A percentile compares a stretch with the other conserved stretches of the same genome.
Evolutionary conservation across 495 filamentous ascomycete genomes (phyloP).

Genomic region (Umbilicaria muhlenbergii): DNA sequence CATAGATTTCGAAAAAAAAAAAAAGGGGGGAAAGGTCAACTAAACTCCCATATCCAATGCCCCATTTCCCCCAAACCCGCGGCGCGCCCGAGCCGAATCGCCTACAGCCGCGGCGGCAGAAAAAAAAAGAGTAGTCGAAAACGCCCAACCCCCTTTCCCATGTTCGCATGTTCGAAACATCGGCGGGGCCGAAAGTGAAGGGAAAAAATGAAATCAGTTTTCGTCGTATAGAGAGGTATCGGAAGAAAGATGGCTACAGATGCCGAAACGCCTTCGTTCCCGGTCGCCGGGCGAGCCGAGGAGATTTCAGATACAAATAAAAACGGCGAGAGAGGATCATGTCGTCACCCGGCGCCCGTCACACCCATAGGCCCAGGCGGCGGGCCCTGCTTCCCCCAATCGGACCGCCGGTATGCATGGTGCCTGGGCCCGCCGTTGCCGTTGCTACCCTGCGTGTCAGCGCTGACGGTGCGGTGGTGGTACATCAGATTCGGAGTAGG

Average conservation of each 20-base stretch:
- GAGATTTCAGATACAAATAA: background rate
- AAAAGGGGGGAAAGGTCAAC: background rate
- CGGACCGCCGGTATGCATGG: constrained; percentile 11
- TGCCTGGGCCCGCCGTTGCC: constrained; percentile 2
- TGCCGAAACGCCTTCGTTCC: background rate
- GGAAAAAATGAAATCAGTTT: background rate
- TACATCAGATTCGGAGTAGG: constrained; percentile 12
- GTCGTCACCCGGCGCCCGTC: constrained; percentile 9
- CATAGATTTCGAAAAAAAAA: background rate
- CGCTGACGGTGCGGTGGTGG: constrained; percentile 14
- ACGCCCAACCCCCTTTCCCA: constrained; percentile 1
- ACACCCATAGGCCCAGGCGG: constrained; percentile 9
- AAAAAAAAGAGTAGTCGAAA: too few relatives aligned
- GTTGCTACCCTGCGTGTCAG: constrained; percentile 16
- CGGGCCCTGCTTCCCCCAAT: constrained; percentile 14
- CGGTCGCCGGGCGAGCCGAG: too few relatives aligned
- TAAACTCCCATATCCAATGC: constrained; percentile 7
- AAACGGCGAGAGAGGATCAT: background rate
- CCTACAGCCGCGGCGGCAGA: too few relatives aligned
- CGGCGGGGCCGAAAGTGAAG: constrained; percentile 1
- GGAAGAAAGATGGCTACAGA: background rate
- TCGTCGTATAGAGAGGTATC: background rate
- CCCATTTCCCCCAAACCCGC: background rate
- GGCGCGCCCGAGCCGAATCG: too few relatives aligned
- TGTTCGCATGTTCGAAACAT: background rate